Conservation (phyloP, 2,329 filamentous ascomycete genomes). For the Drechslera avenae region DNA sequence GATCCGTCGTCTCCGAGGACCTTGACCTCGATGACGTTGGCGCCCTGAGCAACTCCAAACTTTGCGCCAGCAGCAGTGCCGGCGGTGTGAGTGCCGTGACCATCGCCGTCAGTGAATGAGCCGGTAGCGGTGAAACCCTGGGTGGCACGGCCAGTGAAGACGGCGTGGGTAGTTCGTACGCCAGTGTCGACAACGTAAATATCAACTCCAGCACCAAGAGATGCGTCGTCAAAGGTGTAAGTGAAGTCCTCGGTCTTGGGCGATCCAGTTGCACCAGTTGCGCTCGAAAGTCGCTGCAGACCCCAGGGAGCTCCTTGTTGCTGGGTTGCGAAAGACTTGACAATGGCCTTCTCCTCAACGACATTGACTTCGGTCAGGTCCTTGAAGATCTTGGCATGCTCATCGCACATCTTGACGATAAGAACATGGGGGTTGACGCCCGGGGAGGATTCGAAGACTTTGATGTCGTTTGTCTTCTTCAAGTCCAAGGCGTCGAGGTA, state of each 20-base stretch:
- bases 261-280: slow-evolving; percentile 39
- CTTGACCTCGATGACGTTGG: slow-evolving; percentile 59
- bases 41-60: slow-evolving; percentile 55
- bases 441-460: slow-evolving; percentile 48
- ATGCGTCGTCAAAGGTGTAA: slow-evolving; percentile 48
- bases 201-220: slow-evolving; percentile 51
- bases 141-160: slow-evolving; percentile 52
- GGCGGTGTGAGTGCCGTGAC: slow-evolving; percentile 56
- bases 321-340: slow-evolving; percentile 37
- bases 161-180: slow-evolving; percentile 52
- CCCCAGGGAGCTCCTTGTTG: slow-evolving; percentile 53
- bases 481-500: slow-evolving; percentile 36
- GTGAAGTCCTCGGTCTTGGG: slow-evolving; percentile 45
- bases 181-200: slow-evolving; percentile 58
- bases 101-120: slow-evolving; percentile 48
- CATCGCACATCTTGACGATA: slow-evolving; percentile 48
- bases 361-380: slow-evolving; percentile 49
- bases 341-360: slow-evolving; percentile 50
- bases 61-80: slow-evolving; percentile 53
- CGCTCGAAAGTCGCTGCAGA: slow-evolving; percentile 52
- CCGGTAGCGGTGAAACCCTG: slow-evolving; percentile 50
- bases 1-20: slow-evolving; percentile 54
- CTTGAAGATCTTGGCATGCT: slow-evolving; percentile 48
- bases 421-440: slow-evolving; percentile 49
- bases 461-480: slow-evolving; percentile 34